A percentile compares a stretch with the other conserved stretches of the same genome.
Evolutionary conservation across 1,139 yeast species (phyloP).

Genomic region (Torulaspora pretoriensis): DNA sequence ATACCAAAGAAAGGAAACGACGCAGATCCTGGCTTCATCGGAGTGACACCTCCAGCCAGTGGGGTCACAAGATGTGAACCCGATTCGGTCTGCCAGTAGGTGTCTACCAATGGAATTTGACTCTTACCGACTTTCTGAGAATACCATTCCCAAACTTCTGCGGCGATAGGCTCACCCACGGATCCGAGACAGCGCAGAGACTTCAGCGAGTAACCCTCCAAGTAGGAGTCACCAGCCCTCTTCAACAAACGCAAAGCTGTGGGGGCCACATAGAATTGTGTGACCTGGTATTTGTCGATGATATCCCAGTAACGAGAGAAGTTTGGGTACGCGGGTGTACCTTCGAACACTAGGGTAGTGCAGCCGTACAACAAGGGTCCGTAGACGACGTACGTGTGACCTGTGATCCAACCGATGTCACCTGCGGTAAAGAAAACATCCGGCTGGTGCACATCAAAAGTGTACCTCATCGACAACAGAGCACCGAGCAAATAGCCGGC

Average conservation of each 20-base stretch:
- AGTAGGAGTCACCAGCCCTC: slow-evolving; percentile 70
- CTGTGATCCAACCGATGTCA: slow-evolving; percentile 87
- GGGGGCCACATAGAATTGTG: slow-evolving; percentile 86
- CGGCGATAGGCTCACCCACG: slow-evolving; percentile 91
- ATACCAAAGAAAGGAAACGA: slow-evolving; percentile 76
- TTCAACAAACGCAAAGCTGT: slow-evolving; percentile 80
- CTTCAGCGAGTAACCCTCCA: slow-evolving; percentile 60
- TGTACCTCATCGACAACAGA: slow-evolving; percentile 61
- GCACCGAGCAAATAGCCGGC: slow-evolving; percentile 80
- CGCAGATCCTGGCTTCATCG: slow-evolving; percentile 77
- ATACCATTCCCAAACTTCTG: slow-evolving; percentile 93
- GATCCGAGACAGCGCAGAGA: slow-evolving; percentile 73
- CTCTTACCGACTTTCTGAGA: slow-evolving; percentile 72
- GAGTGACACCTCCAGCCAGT: slow-evolving; percentile 57
- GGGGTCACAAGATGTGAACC: slow-evolving; percentile 73
- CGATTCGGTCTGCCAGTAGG: slow-evolving; percentile 83
- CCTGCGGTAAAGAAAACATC: slow-evolving; percentile 80
- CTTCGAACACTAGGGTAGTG: slow-evolving; percentile 78
- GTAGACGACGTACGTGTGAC: slow-evolving; percentile 77
- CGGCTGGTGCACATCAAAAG: slow-evolving; percentile 69
- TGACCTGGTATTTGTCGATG: slow-evolving; percentile 70
- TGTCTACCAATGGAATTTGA: slow-evolving; percentile 70
- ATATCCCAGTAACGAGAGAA: slow-evolving; percentile 81
- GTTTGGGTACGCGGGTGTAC: slow-evolving; percentile 81
- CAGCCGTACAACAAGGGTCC: slow-evolving; percentile 79